These are phyloP conservation scores for Cetraspora pellucida DNA, from an alignment of 192 early-diverging fungal species.

Conservation along the genomic window DNA sequence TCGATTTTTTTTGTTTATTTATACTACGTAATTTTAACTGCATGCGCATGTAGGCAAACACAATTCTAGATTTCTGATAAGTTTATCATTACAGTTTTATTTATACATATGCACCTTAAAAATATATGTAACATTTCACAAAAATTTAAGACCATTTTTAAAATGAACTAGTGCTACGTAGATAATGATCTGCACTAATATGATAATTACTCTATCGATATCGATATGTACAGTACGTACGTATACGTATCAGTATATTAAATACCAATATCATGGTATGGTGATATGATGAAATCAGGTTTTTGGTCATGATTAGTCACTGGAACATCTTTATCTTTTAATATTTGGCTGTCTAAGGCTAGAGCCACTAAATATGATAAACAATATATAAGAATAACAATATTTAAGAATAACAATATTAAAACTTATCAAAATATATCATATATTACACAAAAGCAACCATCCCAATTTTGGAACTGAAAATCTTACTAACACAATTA, in stretches of 20 bases:
- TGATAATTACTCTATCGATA: too few relatives aligned
- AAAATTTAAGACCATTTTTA: too few relatives aligned
- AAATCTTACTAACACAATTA: too few relatives aligned
- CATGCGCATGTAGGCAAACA: too few relatives aligned
- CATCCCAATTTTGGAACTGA: background rate
- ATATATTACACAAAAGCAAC: background rate
- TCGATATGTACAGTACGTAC: background rate
- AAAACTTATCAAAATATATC: background rate
- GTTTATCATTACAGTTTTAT: too few relatives aligned
- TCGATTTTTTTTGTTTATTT: too few relatives aligned
- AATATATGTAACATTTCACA: too few relatives aligned
- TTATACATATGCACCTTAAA: too few relatives aligned
- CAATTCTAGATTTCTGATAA: too few relatives aligned
- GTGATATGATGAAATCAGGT: slow-evolving; percentile 13
- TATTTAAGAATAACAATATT: background rate
- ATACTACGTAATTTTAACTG: too few relatives aligned
- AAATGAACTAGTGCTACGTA: too few relatives aligned
- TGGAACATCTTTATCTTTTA: slow-evolving; percentile 16
- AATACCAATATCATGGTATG: background rate
- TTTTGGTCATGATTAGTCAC: slow-evolving; percentile 17
- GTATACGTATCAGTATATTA: background rate
- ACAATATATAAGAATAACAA: background rate
- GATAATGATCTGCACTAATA: too few relatives aligned
- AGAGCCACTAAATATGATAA: slow-evolving; percentile 24
- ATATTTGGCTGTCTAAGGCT: slow-evolving; percentile 21